phyloP scores from a whole-genome alignment of 1,284 basidiomycete genomes.

The Cerrena zonata region DNA sequence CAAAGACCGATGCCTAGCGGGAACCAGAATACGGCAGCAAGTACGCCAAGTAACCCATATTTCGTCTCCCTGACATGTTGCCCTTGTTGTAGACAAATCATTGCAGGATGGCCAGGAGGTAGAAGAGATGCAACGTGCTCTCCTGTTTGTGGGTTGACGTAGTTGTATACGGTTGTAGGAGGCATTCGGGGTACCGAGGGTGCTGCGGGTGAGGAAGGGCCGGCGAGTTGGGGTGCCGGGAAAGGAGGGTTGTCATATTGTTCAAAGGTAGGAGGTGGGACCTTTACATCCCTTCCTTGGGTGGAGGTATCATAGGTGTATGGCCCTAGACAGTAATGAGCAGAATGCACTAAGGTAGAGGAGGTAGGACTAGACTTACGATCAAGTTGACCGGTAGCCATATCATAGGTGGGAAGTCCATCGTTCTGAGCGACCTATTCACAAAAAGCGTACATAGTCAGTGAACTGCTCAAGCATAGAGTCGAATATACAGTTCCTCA shows the following conservation, averaged over 20 bases:
- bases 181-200: slow-evolving; percentile 20
- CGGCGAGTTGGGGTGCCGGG: slow-evolving; percentile 8
- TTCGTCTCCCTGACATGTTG: slow-evolving; percentile 53
- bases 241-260: background rate
- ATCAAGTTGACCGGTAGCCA: slow-evolving; percentile 14
- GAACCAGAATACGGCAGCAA: slow-evolving; percentile 78
- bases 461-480: no score
- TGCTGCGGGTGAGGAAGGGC: slow-evolving; percentile 11
- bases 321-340: slow-evolving; percentile 11
- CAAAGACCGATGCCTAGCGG: slow-evolving; percentile 71
- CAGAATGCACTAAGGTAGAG: background rate
- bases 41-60: slow-evolving; percentile 65
- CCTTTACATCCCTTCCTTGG: slow-evolving; percentile 22
- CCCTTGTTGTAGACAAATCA: slow-evolving; percentile 74
- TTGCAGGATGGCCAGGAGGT: slow-evolving; percentile 72
- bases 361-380: slow-evolving; percentile 8
- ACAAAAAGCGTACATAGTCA: background rate
- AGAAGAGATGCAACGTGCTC: slow-evolving; percentile 46
- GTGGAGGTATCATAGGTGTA: slow-evolving; percentile 18
- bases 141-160: slow-evolving; percentile 42
- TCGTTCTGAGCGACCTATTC: slow-evolving; percentile 5
- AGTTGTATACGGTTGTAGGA: slow-evolving; percentile 35
- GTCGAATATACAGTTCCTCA: background rate
- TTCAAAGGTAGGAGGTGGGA: slow-evolving; percentile 12
- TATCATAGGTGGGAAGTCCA: slow-evolving; percentile 17